Conservation (phyloP, 768 basidiomycete genomes). For the Rossbeevera mucosa region DNA sequence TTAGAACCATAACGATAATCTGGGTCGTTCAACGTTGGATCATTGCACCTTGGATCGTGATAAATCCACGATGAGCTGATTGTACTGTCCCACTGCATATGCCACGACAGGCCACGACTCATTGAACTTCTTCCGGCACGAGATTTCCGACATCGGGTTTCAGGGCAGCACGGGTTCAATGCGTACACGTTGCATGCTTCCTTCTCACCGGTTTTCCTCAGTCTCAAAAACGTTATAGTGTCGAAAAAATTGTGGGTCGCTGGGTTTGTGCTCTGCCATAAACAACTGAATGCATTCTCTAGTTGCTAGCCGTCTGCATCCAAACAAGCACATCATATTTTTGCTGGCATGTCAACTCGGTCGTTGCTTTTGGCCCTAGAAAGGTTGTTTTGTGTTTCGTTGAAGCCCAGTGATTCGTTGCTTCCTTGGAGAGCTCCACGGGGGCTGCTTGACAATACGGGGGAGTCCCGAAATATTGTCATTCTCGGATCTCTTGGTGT, state of each 20-base stretch:
- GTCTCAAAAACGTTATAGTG: neutral
- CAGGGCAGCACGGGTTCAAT: neutral
- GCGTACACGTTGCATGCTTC: constrained; percentile 1
- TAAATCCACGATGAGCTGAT: neutral
- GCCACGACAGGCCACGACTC: neutral
- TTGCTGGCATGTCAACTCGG: neutral
- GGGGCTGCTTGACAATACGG: constrained; percentile 4
- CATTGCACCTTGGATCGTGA: neutral
- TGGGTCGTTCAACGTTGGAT: too few species aligned
- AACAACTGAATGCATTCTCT: neutral
- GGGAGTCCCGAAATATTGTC: constrained; percentile 13
- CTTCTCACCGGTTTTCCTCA: neutral
- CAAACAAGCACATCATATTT: neutral
- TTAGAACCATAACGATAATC: too few species aligned
- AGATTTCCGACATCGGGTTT: constrained; percentile 3
- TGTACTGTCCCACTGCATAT: neutral
- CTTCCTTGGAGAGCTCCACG: neutral
- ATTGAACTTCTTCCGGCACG: neutral
- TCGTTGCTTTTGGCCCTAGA: neutral
- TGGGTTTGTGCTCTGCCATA: neutral
- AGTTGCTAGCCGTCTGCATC: neutral
- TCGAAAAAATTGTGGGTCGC: neutral
- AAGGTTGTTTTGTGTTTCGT: neutral
- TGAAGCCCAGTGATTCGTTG: neutral
- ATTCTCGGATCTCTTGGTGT: constrained; percentile 27